Evolutionary conservation across 495 filamentous ascomycete genomes (phyloP).

Genomic region (Talaromyces borbonicus): DNA sequence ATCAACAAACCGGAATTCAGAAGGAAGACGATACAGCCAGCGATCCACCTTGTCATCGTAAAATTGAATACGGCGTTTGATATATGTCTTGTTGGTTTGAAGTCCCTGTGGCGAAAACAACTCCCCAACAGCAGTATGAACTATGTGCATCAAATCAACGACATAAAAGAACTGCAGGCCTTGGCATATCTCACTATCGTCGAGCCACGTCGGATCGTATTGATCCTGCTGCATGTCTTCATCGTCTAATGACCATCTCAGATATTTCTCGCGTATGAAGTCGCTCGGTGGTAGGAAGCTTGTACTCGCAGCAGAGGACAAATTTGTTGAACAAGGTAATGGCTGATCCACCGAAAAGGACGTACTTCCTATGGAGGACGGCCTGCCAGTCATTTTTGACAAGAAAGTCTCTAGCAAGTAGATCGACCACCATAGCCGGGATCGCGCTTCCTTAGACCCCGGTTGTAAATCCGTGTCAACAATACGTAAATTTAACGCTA

Average conservation of each 20-base stretch:
- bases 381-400: slow-evolving; percentile 52
- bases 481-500: slow-evolving; percentile 53
- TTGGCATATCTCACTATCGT: slow-evolving; percentile 19
- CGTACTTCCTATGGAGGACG: slow-evolving; percentile 41
- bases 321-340: slow-evolving; percentile 37
- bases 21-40: slow-evolving; percentile 42
- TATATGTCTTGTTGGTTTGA: slow-evolving; percentile 36
- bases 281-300: slow-evolving; percentile 15
- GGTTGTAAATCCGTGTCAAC: slow-evolving; percentile 35
- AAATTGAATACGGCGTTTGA: slow-evolving; percentile 41
- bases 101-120: slow-evolving; percentile 48
- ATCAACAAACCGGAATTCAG: slow-evolving; percentile 33
- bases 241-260: slow-evolving; percentile 25
- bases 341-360: slow-evolving; percentile 46
- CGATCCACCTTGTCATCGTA: slow-evolving; percentile 34
- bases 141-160: slow-evolving; percentile 39
- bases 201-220: slow-evolving; percentile 14
- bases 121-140: slow-evolving; percentile 38
- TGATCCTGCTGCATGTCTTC: neutral
- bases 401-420: slow-evolving; percentile 48
- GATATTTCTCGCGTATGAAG: slow-evolving; percentile 16
- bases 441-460: slow-evolving; percentile 46
- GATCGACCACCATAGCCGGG: slow-evolving; percentile 56
- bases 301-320: slow-evolving; percentile 11
- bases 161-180: slow-evolving; percentile 38